Evolutionary conservation across 2,329 filamentous ascomycete genomes (phyloP).

Genomic region (Chaetomium globosum): DNA sequence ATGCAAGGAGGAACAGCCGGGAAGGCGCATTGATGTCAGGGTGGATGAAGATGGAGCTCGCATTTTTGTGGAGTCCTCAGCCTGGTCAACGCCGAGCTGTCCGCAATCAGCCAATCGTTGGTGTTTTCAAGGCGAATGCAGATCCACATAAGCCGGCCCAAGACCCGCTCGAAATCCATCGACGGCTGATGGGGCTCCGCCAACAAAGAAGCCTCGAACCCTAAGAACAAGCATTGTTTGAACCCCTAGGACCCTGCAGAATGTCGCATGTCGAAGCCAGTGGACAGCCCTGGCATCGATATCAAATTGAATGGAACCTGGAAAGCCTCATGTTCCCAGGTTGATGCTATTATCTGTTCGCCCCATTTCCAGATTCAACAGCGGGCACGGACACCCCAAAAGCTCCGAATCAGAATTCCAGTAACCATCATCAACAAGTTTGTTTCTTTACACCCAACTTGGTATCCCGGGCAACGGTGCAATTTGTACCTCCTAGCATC

Average conservation of each 20-base stretch:
- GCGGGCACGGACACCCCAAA: neutral
- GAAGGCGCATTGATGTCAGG: constrained; percentile 38
- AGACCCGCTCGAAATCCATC: constrained; percentile 6
- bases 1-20: constrained; percentile 24
- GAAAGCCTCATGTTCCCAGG: neutral
- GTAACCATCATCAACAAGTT: neutral
- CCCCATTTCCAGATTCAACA: neutral
- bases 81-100: constrained; percentile 17
- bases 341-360: neutral
- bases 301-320: neutral
- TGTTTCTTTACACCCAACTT: neutral
- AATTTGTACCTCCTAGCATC: neutral
- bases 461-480: constrained; percentile 19
- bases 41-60: constrained; percentile 32
- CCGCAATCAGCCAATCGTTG: constrained; percentile 20
- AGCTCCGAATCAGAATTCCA: neutral
- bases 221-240: constrained; percentile 6
- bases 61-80: constrained; percentile 30
- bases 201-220: neutral
- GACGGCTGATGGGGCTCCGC: neutral
- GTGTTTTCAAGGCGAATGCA: constrained; percentile 6
- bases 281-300: neutral
- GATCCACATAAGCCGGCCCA: constrained; percentile 16
- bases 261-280: neutral
- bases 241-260: neutral